Evolutionary conservation across 2,329 filamentous ascomycete species (phyloP).

Genomic region (Ploettnerulaceae sp.): DNA sequence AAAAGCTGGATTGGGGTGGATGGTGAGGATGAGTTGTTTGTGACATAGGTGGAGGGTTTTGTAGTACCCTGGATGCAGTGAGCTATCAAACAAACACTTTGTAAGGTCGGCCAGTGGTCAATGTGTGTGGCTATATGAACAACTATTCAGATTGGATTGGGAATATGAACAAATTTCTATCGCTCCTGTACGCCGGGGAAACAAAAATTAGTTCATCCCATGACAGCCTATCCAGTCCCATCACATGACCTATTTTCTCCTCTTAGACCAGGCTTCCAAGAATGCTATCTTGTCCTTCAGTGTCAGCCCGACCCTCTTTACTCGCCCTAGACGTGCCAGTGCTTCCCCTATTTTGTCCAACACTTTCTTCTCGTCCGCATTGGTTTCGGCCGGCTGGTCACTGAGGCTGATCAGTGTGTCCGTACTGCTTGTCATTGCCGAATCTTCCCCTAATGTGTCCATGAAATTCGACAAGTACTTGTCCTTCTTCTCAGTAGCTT

Average conservation of each 20-base stretch:
- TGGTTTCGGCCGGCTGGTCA: conserved; percentile 26
- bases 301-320: conserved; percentile 82
- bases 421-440: conserved; percentile 30
- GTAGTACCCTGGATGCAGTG: no score
- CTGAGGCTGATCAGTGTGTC: conserved; percentile 29
- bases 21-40: no score
- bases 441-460: conserved; percentile 28
- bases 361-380: conserved; percentile 58
- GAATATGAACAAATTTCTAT: no score
- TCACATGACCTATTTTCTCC: conserved; percentile 19
- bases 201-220: no score
- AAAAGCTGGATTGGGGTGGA: no score
- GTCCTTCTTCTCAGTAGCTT: conserved; percentile 29
- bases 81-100: no score
- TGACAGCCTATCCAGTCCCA: neutral
- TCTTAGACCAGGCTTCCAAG: conserved; percentile 62
- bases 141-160: no score
- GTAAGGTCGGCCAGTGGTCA: no score
- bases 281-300: conserved; percentile 80
- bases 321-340: conserved; percentile 78
- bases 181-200: no score
- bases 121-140: no score
- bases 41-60: no score
- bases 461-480: conserved; percentile 34
- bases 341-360: conserved; percentile 80